Base-by-base conservation (phyloP, 257 asterid species). In the Capsicum baccatum region DNA sequence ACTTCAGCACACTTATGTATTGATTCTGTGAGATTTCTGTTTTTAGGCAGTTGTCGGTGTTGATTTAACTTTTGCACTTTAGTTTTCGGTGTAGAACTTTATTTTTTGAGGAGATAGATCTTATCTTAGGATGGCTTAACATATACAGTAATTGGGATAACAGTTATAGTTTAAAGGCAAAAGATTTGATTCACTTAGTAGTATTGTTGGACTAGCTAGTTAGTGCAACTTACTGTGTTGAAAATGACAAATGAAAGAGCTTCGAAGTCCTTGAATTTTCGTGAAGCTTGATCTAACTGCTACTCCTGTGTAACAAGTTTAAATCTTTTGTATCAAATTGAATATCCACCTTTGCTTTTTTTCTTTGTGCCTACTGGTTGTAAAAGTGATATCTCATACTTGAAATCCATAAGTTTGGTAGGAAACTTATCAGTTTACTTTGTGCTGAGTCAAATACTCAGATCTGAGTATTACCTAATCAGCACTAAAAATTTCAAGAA, bases 291-390 rank as follows among this genome's bases (percentile, higher is more conserved):
- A 68, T 68, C 52, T 37, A 68, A 68, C 76, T 37, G 6, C 6
- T 67, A 37, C 21, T 64, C 44, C 71, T 68, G 37, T 68, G 14
- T 37, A 37, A 15, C 76, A 42, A 42, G 56, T 42, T 70, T 42
- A 42, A 11, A 8, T 19, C 35, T 6, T 62, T 9, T 62, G 68
- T 19, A 62, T 62, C 19, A 62, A n/a, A 21, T 62, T 62, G 68
- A 62, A 42, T 70, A 26, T 70, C 56, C 55, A 17, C 42, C 76
- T 68, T 67, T 15, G 13, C 76, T 68, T 68, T 67, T 67, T 16
- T 13, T 67, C 52, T 67, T 17, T 15, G 52, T 67, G 21, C 12
- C 5, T 67, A 21, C 26, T 37, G 26, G 50, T 67, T 37, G 50
- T 50, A 14, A 37, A 68, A 37, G 76, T 15, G n/a, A 67, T 19